Conservation (phyloP, 108 stramenopile species). For the Hondaea fermentalgiana region DNA sequence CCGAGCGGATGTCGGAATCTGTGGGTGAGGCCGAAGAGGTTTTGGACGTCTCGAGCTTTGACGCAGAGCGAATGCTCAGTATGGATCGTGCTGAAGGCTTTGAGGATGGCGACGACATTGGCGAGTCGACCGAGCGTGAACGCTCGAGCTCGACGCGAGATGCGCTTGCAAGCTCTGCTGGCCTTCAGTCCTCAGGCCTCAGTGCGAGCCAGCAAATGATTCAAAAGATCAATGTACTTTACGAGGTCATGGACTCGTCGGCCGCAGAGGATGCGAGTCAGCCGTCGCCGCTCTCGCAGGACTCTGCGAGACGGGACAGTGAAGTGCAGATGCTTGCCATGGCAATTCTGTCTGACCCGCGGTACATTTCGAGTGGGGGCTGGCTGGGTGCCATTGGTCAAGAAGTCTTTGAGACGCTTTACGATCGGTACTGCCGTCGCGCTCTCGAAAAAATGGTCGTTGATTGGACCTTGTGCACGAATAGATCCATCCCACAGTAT, state of each 20-base stretch:
- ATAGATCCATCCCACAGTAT: not conserved
- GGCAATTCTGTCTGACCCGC: not conserved
- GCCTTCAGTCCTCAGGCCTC: not conserved
- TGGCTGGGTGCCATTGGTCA: not conserved
- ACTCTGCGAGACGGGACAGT: not conserved
- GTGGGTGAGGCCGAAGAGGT: too few species aligned
- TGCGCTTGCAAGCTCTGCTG: not conserved
- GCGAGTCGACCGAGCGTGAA: not conserved
- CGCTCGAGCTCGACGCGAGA: not conserved
- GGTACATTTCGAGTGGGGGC: not conserved
- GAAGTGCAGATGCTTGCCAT: not conserved
- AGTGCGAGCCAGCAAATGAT: slow-evolving; percentile 16
- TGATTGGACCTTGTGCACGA: not conserved
- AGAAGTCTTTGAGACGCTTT: not conserved
- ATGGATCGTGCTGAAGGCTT: too few species aligned
- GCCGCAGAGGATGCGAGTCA: not conserved
- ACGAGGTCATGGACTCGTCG: not conserved
- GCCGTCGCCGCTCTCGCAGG: not conserved
- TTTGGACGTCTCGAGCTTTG: too few species aligned
- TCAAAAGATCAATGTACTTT: slow-evolving; percentile 7
- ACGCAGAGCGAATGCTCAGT: too few species aligned
- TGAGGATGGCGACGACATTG: too few species aligned
- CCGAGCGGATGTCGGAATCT: too few species aligned
- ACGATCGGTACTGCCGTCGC: not conserved
- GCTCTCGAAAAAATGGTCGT: not conserved